A percentile compares a stretch with the other conserved stretches of the same genome.
These are phyloP conservation scores for Plasmodium cynomolgi DNA, from an alignment of 169 alveolate species.

Conservation along the genomic window DNA sequence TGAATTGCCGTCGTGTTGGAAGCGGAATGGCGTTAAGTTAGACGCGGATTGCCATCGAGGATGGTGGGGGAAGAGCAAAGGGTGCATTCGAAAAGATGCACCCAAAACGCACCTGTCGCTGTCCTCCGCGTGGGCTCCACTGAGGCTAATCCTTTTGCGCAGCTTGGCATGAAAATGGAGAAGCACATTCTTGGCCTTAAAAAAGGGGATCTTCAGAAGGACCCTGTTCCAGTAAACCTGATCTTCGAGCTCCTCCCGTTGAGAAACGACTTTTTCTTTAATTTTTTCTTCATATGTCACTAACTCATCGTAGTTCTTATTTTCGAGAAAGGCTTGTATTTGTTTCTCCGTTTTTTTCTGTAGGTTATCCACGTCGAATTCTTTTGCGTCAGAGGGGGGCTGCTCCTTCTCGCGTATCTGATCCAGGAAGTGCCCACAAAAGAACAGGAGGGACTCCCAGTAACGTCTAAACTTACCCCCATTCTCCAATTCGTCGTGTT, in stretches of 20 bases:
- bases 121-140: neutral
- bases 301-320: constrained; percentile 70
- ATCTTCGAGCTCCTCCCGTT: constrained; percentile 76
- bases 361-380: constrained; percentile 63
- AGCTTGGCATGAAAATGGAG: constrained; percentile 23
- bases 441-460: constrained; percentile 41
- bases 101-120: neutral
- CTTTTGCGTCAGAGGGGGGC: neutral
- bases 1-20: neutral
- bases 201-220: constrained; percentile 81
- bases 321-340: constrained; percentile 74
- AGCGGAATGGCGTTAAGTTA: no score
- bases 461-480: constrained; percentile 8
- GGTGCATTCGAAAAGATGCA: neutral
- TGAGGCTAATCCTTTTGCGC: neutral
- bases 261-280: constrained; percentile 74
- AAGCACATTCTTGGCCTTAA: constrained; percentile 76
- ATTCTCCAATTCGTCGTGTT: constrained; percentile 16
- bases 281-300: constrained; percentile 85
- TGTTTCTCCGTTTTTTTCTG: constrained; percentile 76
- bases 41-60: no score
- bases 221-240: constrained; percentile 86
- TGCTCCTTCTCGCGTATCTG: neutral
- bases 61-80: neutral
- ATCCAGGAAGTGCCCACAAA: constrained; percentile 9